Evolutionary conservation across 2,329 filamentous ascomycete species (phyloP), one percentile per base, ranked within the genome.

Genomic region (Penicillium digitatum): DNA sequence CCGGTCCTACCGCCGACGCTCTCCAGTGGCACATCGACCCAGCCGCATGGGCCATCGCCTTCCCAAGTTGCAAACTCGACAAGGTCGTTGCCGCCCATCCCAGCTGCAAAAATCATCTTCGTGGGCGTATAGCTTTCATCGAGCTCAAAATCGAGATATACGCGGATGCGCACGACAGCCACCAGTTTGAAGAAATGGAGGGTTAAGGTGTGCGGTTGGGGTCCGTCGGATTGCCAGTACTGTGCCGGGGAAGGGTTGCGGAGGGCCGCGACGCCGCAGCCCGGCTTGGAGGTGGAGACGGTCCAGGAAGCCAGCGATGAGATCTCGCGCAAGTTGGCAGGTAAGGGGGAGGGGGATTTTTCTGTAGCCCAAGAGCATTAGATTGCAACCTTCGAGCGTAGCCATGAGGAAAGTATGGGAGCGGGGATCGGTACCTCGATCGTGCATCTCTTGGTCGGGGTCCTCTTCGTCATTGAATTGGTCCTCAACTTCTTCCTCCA

Each of bases 91-190:
- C 91, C 88, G 42, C 91, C 90, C 60, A 90, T 96, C 12, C 94
- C 94, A 0, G 92, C 93, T 35, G 88, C 84, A 69, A 97, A 91
- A 44, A 88, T 79, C 66, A 99, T 95, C 66, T 91, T 89, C 1
- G 92, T 97, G 0, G 94, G 94, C 3, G 94, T 99, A 72, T 99
- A 99, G 40, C 89, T 94, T 75, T 99, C 94, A 73, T 99, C 94
- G 51, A 90, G 84, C 59, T 87, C 86, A 72, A 95, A 96, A 75
- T 99, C 92, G 42, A 99, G 86, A 63, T 88, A 74, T 47, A 81
- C 61, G 64, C 79, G 57, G 71, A 83, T 66, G 62, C 79, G 68
- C 61, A 82, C 62, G 70, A 85, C 61, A 53, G 79, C 63, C 62
- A 81, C 67, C 59, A 81, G 62, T 74, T 84, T 75, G 68, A 82